phyloP scores from a whole-genome alignment of 257 asterid genomes.

The Striga asiatica region DNA sequence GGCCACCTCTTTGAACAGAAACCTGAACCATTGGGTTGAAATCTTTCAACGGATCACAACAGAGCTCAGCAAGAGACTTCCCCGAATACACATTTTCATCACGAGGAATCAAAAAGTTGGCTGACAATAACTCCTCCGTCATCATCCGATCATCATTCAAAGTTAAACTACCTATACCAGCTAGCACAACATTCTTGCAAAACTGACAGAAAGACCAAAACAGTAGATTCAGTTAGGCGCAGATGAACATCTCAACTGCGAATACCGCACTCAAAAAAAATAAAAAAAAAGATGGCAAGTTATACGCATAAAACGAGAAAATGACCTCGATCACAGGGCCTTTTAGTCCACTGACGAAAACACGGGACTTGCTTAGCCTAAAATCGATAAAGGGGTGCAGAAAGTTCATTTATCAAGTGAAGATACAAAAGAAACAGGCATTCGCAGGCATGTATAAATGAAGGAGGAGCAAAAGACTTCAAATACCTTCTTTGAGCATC shows the following conservation, averaged over 20 bases:
- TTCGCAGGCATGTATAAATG: too few relatives aligned
- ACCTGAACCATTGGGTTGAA: conserved; percentile 97
- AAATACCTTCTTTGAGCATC: conserved; percentile 97
- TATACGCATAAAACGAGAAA: neutral
- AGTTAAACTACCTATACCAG: conserved; percentile 94
- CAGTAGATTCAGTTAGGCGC: neutral
- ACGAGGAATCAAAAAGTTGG: conserved; percentile 64
- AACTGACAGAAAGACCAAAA: conserved; percentile 39
- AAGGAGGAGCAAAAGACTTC: too few relatives aligned
- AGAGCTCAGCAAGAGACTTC: conserved; percentile 73
- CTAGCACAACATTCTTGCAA: conserved; percentile 92
- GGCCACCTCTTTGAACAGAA: conserved; percentile 63
- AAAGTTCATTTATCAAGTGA: neutral
- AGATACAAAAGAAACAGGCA: neutral
- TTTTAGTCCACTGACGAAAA: conserved; percentile 73
- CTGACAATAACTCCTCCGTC: conserved; percentile 53
- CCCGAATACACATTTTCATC: conserved; percentile 37
- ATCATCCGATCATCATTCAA: conserved; percentile 65
- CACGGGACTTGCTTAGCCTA: conserved; percentile 81
- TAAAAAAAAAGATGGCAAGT: neutral
- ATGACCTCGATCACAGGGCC: conserved; percentile 80
- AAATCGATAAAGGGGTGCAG: neutral
- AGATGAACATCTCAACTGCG: neutral
- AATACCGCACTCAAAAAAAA: neutral
- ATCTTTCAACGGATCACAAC: conserved; percentile 81